Base-by-base conservation (phyloP, 2,329 filamentous ascomycete species). In the Fusarium foetens region DNA sequence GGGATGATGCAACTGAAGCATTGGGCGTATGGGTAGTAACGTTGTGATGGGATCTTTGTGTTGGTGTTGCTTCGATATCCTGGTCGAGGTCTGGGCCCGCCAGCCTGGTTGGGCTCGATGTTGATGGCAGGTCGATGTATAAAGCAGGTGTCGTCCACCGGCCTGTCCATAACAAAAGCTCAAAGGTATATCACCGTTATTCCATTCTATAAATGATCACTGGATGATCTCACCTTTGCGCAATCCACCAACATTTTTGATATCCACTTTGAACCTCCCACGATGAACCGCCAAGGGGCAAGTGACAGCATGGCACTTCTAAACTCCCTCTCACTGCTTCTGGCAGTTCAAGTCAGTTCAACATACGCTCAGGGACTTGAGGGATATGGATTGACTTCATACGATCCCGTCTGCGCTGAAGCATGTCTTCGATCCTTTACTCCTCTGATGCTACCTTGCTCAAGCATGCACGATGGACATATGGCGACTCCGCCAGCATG, bases 341-440 rank as follows among this genome's bases (percentile, higher is more conserved):
- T 66, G 14, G 31, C 38, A 33, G 21, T 65, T 13, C 55, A 59
- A 16, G 5, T 16, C 21, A 29, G 38, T 3, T 66, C 62, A 1
- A 25, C 19, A 9, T 41, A 54, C 3, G 27, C 43, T 7, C 29
- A 11, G 7, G 38, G 61, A 4, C 61, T 66, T 4, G 13, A 39
- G 3, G 52, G 61, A 1, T 66, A 66, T 6, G 63, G 63, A 5
- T 31, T 58, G 5, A 38, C 53, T 48, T 59, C n/a, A 25, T 49
- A 58, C 9, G 63, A 66, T 13, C 63, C 63, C 21, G 27, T 66
- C 13, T 66, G 63, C 1, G 63, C 63, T 6, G 61, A 66, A n/a
- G 54, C 63, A 14, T 66, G 63, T 66, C 43, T 66, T 23, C 43
- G 38, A 11, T 66, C 61, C 6, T 59, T 66, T 5, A 17, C 42